Conservation (phyloP, 805 yeast species). For the Starmerella riodocensis region DNA sequence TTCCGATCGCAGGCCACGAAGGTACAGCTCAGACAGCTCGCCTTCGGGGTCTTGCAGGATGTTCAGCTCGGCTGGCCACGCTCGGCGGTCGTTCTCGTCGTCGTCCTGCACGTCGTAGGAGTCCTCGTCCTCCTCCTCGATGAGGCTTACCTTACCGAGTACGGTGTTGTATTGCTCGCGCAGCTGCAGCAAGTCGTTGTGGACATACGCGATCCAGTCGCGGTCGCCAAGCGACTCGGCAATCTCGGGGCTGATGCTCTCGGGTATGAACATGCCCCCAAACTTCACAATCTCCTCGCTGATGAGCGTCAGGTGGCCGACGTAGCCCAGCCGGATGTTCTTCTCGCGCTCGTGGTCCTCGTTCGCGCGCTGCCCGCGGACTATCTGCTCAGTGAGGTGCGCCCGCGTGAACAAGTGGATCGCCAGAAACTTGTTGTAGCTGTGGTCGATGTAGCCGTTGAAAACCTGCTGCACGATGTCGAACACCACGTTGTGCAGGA, state of each 20-base stretch:
- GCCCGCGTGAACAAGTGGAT: conserved; percentile 60
- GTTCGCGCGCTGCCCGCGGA: conserved; percentile 49
- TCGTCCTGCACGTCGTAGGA: conserved; percentile 17
- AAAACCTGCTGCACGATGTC: conserved; percentile 90
- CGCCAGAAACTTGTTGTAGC: conserved; percentile 67
- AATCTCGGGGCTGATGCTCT: conserved; percentile 41
- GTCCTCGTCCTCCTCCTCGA: conserved; percentile 28
- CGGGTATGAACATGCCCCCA: conserved; percentile 45
- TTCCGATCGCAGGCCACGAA: too few species aligned
- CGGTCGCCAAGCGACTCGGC: conserved; percentile 37
- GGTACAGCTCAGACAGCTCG: neutral
- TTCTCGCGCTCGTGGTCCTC: conserved; percentile 45
- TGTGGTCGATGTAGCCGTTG: conserved; percentile 73
- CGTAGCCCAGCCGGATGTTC: conserved; percentile 71
- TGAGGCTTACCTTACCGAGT: conserved; percentile 47
- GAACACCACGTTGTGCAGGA: conserved; percentile 91
- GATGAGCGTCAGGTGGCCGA: conserved; percentile 91
- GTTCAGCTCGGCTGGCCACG: conserved; percentile 17
- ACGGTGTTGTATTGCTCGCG: conserved; percentile 90
- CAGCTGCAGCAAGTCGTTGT: conserved; percentile 69
- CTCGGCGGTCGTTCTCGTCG: conserved; percentile 24
- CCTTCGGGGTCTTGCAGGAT: conserved; percentile 22
- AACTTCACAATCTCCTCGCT: conserved; percentile 95
- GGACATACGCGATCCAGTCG: conserved; percentile 73
- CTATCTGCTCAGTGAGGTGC: conserved; percentile 42